Base-by-base conservation (phyloP, 169 alveolate genomes). In the Toxoplasma gondii region DNA sequence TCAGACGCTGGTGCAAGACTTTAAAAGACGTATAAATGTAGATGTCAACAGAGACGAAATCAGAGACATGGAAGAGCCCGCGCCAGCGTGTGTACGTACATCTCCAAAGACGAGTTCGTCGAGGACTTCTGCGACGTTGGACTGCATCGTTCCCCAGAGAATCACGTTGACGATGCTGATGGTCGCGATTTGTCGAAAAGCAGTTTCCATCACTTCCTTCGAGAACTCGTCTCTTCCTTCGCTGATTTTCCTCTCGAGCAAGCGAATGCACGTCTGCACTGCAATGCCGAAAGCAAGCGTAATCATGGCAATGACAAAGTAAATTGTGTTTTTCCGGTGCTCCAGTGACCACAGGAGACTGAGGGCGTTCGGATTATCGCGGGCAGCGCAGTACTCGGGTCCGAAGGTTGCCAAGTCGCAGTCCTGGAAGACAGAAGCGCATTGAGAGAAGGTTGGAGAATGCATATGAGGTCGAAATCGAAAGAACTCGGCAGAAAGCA, bases 121-220 rank as follows among this genome's bases (percentile, higher is more conserved):
- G 54, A 97, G 94, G 34, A 95, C 94, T 64, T 87, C 96, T 10
- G 98, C 98, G 41, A 96, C 38, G 49, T 96, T 97, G n/a, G 98
- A 95, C 53, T 97, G 98, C 92, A 97, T 95, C 80, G 95, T 95
- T 69, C 97, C 97, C 98, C 98, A 97, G 45, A 97, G 95, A 10
- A 97, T 92, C 36, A 97, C 95, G 69, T 95, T 96, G 69, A 97
- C 96, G n/a, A 97, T 96, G 69, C 98, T 96, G 70, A 97, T 97
- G 69, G 95, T 80, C 24, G 98, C 97, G 80, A 97, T 96, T 74
- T 97, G 98, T 43, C 97, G 96, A 94, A 95, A 97, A 39, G 98
- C 97, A 39, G 97, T 96, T 86, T 97, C 97, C 91, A 96, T 94
- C 29, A 97, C 97, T 80, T 97, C 97, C 92, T 95, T 95, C 87